Conservation (phyloP, 257 asterid genomes). For the Eucommia ulmoides region DNA sequence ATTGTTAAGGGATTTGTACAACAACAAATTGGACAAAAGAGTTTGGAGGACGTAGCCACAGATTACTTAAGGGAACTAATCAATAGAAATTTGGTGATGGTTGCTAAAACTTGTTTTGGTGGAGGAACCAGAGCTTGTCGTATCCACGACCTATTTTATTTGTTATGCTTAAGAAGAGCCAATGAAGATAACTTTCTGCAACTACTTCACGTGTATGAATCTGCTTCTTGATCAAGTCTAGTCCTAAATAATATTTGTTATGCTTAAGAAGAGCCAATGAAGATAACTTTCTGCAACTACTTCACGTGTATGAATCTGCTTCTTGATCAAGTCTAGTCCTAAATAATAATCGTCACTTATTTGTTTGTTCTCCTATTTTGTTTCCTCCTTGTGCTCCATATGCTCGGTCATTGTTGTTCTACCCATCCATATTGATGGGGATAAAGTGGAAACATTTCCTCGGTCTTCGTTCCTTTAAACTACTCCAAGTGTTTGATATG, state of each 20-base stretch:
- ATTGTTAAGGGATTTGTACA: not conserved
- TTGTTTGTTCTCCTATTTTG: not conserved
- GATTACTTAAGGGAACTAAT: not conserved
- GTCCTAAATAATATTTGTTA: not conserved
- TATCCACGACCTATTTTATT: conserved; percentile 10
- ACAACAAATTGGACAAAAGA: not conserved
- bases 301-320: not conserved
- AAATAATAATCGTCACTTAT: not conserved
- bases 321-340: not conserved
- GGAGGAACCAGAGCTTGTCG: conserved; percentile 9
- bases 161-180: conserved; percentile 12
- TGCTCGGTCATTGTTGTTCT: conserved; percentile 3
- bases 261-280: conserved; percentile 12
- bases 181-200: conserved; percentile 5
- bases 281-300: conserved; percentile 4
- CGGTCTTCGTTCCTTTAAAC: conserved; percentile 12
- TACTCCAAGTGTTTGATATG: conserved; percentile 11
- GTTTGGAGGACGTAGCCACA: not conserved
- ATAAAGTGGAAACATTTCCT: not conserved
- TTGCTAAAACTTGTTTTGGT: not conserved
- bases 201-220: not conserved
- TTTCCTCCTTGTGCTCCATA: not conserved
- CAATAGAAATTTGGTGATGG: conserved; percentile 2
- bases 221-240: not conserved
- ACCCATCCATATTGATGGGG: not conserved